Conservation (phyloP, 306 rosid genomes). For the Cercis canadensis region DNA sequence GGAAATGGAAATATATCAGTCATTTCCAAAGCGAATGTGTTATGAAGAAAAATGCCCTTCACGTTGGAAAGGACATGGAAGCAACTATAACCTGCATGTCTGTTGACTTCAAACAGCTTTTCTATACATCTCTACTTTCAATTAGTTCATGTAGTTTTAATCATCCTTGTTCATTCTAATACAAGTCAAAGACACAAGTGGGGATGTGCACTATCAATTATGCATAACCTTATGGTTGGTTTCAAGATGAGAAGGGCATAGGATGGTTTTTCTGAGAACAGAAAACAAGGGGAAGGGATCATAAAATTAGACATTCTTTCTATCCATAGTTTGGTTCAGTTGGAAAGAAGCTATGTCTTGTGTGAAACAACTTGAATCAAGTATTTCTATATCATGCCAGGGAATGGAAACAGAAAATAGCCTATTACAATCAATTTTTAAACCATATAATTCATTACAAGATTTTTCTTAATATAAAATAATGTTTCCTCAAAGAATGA, state of each 20-base stretch:
- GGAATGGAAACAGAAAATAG: too few relatives aligned
- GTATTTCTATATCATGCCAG: too few relatives aligned
- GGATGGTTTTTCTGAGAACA: too few relatives aligned
- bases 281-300: too few relatives aligned
- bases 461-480: too few relatives aligned
- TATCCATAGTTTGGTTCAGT: too few relatives aligned
- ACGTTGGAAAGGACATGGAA: background rate
- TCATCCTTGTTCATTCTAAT: background rate
- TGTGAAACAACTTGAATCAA: too few relatives aligned
- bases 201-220: background rate
- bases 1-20: background rate
- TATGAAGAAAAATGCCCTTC: background rate
- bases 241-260: background rate
- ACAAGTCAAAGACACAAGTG: background rate
- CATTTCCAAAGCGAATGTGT: background rate
- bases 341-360: too few relatives aligned
- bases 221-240: background rate
- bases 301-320: too few relatives aligned
- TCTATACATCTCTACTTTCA: background rate
- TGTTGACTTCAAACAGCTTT: slow-evolving; percentile 1
- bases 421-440: too few relatives aligned
- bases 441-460: too few relatives aligned
- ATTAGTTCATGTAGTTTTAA: background rate
- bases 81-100: background rate
- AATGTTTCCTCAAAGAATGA: too few relatives aligned